These are phyloP conservation scores for Cymbomonas tetramitiformis DNA, from an alignment of 139 green algal genomes.

Conservation along the genomic window DNA sequence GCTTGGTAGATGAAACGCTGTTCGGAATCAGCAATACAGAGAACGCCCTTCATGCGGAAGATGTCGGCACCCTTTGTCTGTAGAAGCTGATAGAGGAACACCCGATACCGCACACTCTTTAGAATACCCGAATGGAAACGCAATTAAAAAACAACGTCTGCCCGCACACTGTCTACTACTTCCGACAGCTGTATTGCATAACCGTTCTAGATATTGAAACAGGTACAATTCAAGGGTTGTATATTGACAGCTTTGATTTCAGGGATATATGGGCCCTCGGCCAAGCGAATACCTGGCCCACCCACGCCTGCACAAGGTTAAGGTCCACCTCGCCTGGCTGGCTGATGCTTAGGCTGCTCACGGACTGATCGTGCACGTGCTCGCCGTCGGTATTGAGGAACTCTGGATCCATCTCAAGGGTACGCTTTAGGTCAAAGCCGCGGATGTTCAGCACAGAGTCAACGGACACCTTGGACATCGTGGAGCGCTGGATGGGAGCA, in stretches of 20 bases:
- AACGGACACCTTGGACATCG: slow-evolving; percentile 33
- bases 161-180: too few relatives aligned
- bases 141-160: too few relatives aligned
- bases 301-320: slow-evolving; percentile 49
- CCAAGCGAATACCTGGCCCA: too few relatives aligned
- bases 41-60: slow-evolving; percentile 59
- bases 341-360: slow-evolving; percentile 41
- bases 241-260: too few relatives aligned
- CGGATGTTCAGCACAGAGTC: slow-evolving; percentile 31
- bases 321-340: slow-evolving; percentile 40
- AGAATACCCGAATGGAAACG: neutral
- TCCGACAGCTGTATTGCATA: too few relatives aligned
- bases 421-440: slow-evolving; percentile 40
- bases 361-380: slow-evolving; percentile 54
- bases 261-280: too few relatives aligned
- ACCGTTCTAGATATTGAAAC: neutral
- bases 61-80: slow-evolving; percentile 54
- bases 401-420: slow-evolving; percentile 42
- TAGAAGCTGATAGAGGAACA: too few relatives aligned
- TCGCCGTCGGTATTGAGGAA: slow-evolving; percentile 37
- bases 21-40: slow-evolving; percentile 43
- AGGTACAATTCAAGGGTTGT: too few relatives aligned
- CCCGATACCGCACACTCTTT: slow-evolving; percentile 9
- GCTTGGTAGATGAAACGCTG: slow-evolving; percentile 69
- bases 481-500: slow-evolving; percentile 30